Evolutionary conservation across 2,329 filamentous ascomycete species (phyloP), one percentile per base, ranked within the genome.

Genomic region (Cadophora luteo-olivacea): DNA sequence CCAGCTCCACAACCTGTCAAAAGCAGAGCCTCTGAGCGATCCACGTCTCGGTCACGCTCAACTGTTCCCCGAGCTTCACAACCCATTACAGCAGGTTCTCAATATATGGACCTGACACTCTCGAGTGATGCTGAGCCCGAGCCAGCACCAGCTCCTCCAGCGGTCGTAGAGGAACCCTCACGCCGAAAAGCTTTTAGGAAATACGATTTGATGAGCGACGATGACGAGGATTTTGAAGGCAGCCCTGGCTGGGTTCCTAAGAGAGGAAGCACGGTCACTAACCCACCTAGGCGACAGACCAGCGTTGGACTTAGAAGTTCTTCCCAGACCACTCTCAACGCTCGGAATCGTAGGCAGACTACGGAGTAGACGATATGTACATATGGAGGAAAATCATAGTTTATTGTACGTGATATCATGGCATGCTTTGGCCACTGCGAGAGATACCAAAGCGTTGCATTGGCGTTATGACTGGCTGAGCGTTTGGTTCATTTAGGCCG

Each of bases 21-120:
- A 9, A 54, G 32, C 33, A 36, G 48, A 61, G 19, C 16, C 22
- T 67, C 49, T 45, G 55, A 45, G 19, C 29, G 45, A 54, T 33
- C 64, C 52, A 55, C 61, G 3, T 72, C 68, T 4, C 67, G 70
- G 57, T 33, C 58, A 19, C 63, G 38, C 16, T 25, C 66, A 12
- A 57, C 65, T 36, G 25, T 65, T 57, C 63, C 62, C 19, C 65
- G 48, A 36, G 29, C 51, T 36, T 69, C 33, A 65, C 80, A 36
- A 19, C 19, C 52, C 8, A 55, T 61, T 22, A 81, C 81, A 2
- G 64, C 77, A 2, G 79, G 79, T 6, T 78, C 78, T 0, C 81
- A 82, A 60, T 74, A 82, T 4, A 63, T 82, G 4, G 79, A 81
- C 61, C 70, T 82, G 25, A 75, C 75, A 1, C n/a, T 72, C 22